Evolutionary conservation across 192 early-diverging fungal genomes (phyloP).

Genomic region (Umbelopsis isabellina): DNA sequence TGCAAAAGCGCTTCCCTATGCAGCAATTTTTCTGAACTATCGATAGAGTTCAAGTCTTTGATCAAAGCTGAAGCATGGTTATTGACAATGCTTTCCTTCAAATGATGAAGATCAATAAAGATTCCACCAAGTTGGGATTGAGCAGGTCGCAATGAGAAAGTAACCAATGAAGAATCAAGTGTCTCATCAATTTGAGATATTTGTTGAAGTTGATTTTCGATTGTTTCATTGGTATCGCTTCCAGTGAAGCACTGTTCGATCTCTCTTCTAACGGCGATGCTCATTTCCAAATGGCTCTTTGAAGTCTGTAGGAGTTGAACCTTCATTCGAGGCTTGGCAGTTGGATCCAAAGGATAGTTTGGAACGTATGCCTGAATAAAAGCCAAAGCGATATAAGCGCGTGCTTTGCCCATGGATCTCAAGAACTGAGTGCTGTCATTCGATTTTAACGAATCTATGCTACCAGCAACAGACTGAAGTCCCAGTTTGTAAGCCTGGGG

Average conservation of each 20-base stretch:
- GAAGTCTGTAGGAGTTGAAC: constrained; percentile 66
- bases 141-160: constrained; percentile 67
- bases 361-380: constrained; percentile 80
- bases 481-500: not conserved
- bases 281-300: constrained; percentile 45
- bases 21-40: constrained; percentile 27
- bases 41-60: constrained; percentile 42
- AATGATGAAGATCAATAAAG: constrained; percentile 43
- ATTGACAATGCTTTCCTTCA: constrained; percentile 34
- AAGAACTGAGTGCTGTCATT: constrained; percentile 24
- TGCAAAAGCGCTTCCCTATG: constrained; percentile 71
- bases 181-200: constrained; percentile 39
- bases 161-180: constrained; percentile 42
- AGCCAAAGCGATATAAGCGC: constrained; percentile 58
- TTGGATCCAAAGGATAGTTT: constrained; percentile 82
- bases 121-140: constrained; percentile 67
- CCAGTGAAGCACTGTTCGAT: constrained; percentile 71
- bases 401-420: constrained; percentile 54
- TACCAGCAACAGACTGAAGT: not conserved
- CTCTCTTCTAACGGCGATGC: constrained; percentile 58
- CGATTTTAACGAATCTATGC: not conserved
- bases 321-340: constrained; percentile 68
- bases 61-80: constrained; percentile 49
- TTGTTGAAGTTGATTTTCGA: constrained; percentile 35
- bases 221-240: constrained; percentile 45